Evolutionary conservation across 352 stramenopile genomes (phyloP).

Genomic region (Phytophthora pini): DNA sequence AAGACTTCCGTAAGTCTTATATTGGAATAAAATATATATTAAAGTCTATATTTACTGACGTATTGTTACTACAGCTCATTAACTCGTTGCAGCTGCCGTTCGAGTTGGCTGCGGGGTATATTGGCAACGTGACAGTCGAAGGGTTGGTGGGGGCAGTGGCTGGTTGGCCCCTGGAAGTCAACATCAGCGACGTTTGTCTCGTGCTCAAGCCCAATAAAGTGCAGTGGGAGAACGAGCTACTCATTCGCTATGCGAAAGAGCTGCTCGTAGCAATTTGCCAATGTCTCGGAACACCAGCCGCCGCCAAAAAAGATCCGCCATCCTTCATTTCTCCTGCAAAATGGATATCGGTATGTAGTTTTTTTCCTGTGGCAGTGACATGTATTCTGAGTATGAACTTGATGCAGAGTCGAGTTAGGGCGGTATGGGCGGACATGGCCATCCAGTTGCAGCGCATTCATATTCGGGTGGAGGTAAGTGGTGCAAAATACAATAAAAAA

Average conservation of each 20-base stretch:
- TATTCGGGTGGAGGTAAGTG: slow-evolving; percentile 67
- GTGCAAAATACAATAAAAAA: neutral
- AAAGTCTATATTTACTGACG: neutral
- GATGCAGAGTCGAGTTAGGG: slow-evolving; percentile 52
- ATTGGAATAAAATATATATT: neutral
- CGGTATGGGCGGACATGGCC: slow-evolving; percentile 59
- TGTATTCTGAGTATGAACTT: slow-evolving; percentile 1
- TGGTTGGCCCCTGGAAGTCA: slow-evolving; percentile 61
- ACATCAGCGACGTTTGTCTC: slow-evolving; percentile 64
- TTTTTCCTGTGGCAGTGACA: neutral
- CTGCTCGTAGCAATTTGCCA: slow-evolving; percentile 66
- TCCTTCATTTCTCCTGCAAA: slow-evolving; percentile 60
- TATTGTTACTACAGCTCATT: slow-evolving; percentile 42
- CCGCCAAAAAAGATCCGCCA: slow-evolving; percentile 36
- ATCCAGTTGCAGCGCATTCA: slow-evolving; percentile 72
- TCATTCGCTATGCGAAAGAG: slow-evolving; percentile 74
- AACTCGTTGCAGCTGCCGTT: slow-evolving; percentile 76
- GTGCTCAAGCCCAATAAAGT: slow-evolving; percentile 63
- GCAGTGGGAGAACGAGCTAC: slow-evolving; percentile 74
- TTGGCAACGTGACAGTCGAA: slow-evolving; percentile 73
- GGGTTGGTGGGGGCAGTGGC: slow-evolving; percentile 63
- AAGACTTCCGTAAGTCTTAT: slow-evolving; percentile 52
- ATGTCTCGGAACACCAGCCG: slow-evolving; percentile 41
- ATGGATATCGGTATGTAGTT: slow-evolving; percentile 57
- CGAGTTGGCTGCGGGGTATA: slow-evolving; percentile 65